Conservation (phyloP, 1,139 yeast genomes). For the Keqinozyma sinolaborantium region DNA sequence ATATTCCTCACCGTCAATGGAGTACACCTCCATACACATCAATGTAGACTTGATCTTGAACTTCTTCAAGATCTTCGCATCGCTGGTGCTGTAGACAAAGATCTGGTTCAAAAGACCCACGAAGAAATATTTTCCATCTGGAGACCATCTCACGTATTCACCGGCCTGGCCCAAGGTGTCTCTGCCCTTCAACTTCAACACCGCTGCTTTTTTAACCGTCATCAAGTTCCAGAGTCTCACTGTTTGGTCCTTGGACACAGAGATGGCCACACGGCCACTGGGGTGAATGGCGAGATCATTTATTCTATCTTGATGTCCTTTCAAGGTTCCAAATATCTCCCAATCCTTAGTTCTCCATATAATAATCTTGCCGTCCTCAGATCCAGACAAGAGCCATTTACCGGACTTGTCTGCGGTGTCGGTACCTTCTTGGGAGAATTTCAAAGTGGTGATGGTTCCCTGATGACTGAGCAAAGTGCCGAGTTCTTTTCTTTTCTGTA, state of each 20-base stretch:
- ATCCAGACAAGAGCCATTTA: constrained; percentile 87
- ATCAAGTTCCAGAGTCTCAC: constrained; percentile 90
- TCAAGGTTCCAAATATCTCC: constrained; percentile 86
- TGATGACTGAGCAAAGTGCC: constrained; percentile 89
- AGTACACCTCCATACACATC: constrained; percentile 61
- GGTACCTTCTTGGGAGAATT: constrained; percentile 54
- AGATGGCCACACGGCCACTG: constrained; percentile 85
- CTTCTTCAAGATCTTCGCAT: constrained; percentile 56
- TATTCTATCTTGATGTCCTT: constrained; percentile 77
- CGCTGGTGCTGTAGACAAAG: constrained; percentile 60
- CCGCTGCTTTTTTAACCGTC: constrained; percentile 96
- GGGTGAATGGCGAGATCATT: constrained; percentile 90
- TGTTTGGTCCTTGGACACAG: constrained; percentile 82
- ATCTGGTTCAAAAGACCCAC: constrained; percentile 71
- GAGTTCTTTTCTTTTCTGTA: constrained; percentile 89
- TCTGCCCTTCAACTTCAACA: constrained; percentile 67
- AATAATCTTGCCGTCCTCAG: constrained; percentile 86
- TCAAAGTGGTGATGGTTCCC: constrained; percentile 78
- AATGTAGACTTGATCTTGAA: constrained; percentile 52
- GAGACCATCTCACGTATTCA: constrained; percentile 63
- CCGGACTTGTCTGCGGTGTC: constrained; percentile 39
- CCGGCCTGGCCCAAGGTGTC: constrained; percentile 63
- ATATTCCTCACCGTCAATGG: constrained; percentile 47
- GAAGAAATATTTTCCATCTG: constrained; percentile 62
- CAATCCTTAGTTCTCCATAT: constrained; percentile 97